Conservation (phyloP, 257 asterid species). For the Nicotiana knightiana region DNA sequence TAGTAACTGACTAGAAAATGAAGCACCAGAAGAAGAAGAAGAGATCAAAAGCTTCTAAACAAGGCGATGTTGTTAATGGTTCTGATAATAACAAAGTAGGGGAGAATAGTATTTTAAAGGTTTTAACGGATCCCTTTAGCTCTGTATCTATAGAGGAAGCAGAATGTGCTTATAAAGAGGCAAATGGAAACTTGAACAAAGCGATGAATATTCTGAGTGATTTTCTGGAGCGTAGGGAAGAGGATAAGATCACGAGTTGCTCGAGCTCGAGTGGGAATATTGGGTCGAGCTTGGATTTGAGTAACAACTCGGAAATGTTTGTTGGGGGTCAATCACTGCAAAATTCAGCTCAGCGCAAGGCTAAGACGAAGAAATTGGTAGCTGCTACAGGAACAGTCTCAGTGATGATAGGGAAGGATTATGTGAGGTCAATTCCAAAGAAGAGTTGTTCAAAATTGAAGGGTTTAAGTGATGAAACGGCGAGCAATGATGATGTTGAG, state of each 20-base stretch:
- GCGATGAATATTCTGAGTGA: slow-evolving; percentile 43
- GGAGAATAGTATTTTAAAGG: slow-evolving; percentile 18
- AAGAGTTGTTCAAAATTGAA: slow-evolving; percentile 40
- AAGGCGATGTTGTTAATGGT: slow-evolving; percentile 16
- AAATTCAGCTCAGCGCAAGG: slow-evolving; percentile 37
- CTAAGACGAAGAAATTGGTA: slow-evolving; percentile 50
- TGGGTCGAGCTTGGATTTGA: slow-evolving; percentile 60
- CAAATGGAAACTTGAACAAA: slow-evolving; percentile 36
- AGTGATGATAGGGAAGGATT: slow-evolving; percentile 69
- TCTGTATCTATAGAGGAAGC: slow-evolving; percentile 52
- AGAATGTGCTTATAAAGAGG: slow-evolving; percentile 38
- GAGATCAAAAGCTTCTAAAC: slow-evolving; percentile 38
- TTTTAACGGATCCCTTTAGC: slow-evolving; percentile 39
- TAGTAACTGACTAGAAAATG: slow-evolving; percentile 21
- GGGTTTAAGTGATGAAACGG: slow-evolving; percentile 29
- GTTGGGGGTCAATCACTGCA: slow-evolving; percentile 27
- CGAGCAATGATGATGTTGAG: slow-evolving; percentile 61
- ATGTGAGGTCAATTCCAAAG: slow-evolving; percentile 64
- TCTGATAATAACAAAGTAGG: slow-evolving; percentile 13
- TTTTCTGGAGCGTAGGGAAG: slow-evolving; percentile 22
- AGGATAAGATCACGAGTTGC: slow-evolving; percentile 68
- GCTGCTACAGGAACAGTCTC: slow-evolving; percentile 83
- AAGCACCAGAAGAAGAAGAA: slow-evolving; percentile 50
- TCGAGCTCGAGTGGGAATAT: slow-evolving; percentile 58
- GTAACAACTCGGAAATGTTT: slow-evolving; percentile 31